phyloP scores from a whole-genome alignment of 257 asterid genomes.

The Lavandula angustifolia region DNA sequence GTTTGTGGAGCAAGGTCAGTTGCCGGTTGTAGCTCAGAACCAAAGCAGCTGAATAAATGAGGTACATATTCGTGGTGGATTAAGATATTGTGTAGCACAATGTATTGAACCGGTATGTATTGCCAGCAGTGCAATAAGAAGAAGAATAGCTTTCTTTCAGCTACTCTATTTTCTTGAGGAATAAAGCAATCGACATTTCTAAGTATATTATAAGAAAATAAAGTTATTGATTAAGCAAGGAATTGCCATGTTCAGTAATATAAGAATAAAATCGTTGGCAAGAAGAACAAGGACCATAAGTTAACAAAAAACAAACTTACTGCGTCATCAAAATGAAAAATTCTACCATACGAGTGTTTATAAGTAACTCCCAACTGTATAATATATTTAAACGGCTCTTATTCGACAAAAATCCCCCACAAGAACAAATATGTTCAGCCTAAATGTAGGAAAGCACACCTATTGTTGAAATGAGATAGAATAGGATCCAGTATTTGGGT shows the following conservation, averaged over 20 bases:
- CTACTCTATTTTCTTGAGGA: too few species aligned
- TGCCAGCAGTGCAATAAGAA: too few species aligned
- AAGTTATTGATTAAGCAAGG: too few species aligned
- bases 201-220: too few species aligned
- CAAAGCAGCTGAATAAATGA: conserved; percentile 21
- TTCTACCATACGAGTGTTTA: conserved; percentile 14
- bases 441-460: conserved; percentile 25
- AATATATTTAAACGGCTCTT: conserved; percentile 12
- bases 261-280: neutral
- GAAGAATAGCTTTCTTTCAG: too few species aligned
- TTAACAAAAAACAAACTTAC: conserved; percentile 12
- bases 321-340: conserved; percentile 25
- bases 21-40: conserved; percentile 39
- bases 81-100: neutral
- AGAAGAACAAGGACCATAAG: neutral
- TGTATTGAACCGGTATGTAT: too few species aligned
- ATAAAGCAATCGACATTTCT: too few species aligned
- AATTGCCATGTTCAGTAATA: neutral
- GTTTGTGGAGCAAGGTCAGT: conserved; percentile 40
- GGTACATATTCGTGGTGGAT: neutral
- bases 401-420: conserved; percentile 13
- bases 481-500: conserved; percentile 89
- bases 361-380: neutral
- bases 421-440: conserved; percentile 6
- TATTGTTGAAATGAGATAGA: conserved; percentile 74